phyloP scores from a whole-genome alignment of 306 rosid species.

The Trifolium subterraneum region DNA sequence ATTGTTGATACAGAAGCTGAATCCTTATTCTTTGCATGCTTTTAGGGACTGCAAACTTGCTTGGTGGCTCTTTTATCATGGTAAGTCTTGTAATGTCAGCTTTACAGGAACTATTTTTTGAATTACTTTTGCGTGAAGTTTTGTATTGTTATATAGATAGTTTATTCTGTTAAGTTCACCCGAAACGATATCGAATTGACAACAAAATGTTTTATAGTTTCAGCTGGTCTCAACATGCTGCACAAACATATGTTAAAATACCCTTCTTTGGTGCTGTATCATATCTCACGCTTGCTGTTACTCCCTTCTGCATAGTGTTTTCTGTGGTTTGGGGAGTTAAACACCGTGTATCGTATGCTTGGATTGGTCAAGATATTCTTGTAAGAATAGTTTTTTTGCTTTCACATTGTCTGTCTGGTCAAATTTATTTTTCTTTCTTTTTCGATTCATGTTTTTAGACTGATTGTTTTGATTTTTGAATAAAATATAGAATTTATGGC shows the following conservation, averaged over 20 bases:
- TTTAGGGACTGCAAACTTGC: slow-evolving; percentile 99
- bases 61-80: slow-evolving; percentile 91
- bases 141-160: neutral
- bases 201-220: slow-evolving; percentile 64
- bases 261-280: slow-evolving; percentile 94
- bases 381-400: slow-evolving; percentile 58
- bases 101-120: neutral
- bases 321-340: slow-evolving; percentile 87
- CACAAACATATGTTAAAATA: slow-evolving; percentile 73
- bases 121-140: slow-evolving; percentile 2
- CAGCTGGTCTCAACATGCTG: slow-evolving; percentile 87
- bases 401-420: slow-evolving; percentile 24
- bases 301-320: slow-evolving; percentile 89
- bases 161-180: slow-evolving; percentile 9
- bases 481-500: slow-evolving; percentile 31
- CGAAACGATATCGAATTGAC: slow-evolving; percentile 53
- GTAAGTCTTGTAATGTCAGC: slow-evolving; percentile 47
- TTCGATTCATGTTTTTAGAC: neutral
- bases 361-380: slow-evolving; percentile 99
- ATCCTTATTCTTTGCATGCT: slow-evolving; percentile 39
- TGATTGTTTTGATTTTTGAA: slow-evolving; percentile 21
- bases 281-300: slow-evolving; percentile 82
- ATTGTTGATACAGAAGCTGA: slow-evolving; percentile 39
- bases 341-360: slow-evolving; percentile 69
- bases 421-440: slow-evolving; percentile 20